A percentile compares a stretch with the other conserved stretches of the same genome.
Conservation (phyloP, 2,329 filamentous ascomycete genomes). For the Phialemoniopsis sp. region DNA sequence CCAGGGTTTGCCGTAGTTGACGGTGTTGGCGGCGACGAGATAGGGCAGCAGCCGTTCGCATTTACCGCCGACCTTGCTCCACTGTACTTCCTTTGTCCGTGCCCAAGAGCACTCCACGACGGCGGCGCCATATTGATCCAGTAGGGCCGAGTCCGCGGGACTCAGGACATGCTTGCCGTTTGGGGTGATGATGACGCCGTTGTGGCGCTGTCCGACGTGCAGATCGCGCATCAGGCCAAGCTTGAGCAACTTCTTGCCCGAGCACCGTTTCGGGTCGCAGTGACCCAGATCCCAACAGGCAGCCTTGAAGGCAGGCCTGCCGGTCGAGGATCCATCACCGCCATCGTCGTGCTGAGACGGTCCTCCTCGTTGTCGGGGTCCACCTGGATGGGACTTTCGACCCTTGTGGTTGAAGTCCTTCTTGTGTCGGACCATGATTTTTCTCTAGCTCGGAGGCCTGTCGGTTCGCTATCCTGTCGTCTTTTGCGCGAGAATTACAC, state of each 20-base stretch:
- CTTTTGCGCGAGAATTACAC: background rate
- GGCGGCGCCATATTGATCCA: slow-evolving; percentile 87
- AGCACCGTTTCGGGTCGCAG: slow-evolving; percentile 95
- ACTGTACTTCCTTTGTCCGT: slow-evolving; percentile 84
- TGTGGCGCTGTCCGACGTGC: slow-evolving; percentile 85
- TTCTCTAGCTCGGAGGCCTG: too few species aligned
- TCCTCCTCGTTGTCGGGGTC: slow-evolving; percentile 43
- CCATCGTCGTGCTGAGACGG: slow-evolving; percentile 23
- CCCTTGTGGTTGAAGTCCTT: slow-evolving; percentile 75
- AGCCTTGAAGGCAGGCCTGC: slow-evolving; percentile 68
- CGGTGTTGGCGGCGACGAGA: slow-evolving; percentile 90
- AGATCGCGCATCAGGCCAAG: slow-evolving; percentile 92
- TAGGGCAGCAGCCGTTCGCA: slow-evolving; percentile 90
- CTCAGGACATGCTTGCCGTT: slow-evolving; percentile 86
- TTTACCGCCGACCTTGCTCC: slow-evolving; percentile 85
- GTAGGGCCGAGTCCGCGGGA: slow-evolving; percentile 73
- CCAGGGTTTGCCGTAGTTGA: slow-evolving; percentile 97
- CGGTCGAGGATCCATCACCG: slow-evolving; percentile 11
- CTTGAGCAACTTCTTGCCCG: slow-evolving; percentile 89
- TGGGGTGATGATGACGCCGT: slow-evolving; percentile 89
- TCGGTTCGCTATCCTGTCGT: too few species aligned
- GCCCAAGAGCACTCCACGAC: slow-evolving; percentile 99
- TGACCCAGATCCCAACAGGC: slow-evolving; percentile 98
- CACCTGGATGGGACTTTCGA: slow-evolving; percentile 62
- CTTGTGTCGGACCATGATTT: slow-evolving; percentile 86